Base-by-base conservation (phyloP, 306 rosid species). In the Macrotyloma uniflorum region DNA sequence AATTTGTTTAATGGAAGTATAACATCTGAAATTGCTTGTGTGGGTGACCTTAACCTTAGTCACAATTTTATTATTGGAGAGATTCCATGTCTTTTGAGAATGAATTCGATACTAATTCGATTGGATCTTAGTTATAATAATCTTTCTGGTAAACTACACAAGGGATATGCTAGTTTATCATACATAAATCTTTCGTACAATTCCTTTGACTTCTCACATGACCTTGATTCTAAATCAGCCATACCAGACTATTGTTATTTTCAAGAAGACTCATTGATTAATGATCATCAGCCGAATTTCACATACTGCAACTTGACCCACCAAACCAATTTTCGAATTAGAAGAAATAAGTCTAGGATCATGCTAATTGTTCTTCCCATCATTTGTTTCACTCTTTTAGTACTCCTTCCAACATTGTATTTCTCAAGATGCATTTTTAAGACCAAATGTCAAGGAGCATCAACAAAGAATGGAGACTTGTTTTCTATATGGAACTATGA, bases 401-500 rank as follows among this genome's bases (percentile, higher is more conserved):
- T 6, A 6, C 1, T 57, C 2, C 66, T 59, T 28, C 1, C 20
- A 14, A 26, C 12, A 26, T 28, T 59, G 5, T 59, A 59, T 59
- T 59, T 59, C 20, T 0, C 11, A 28, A 26, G 38, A 28, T 2
- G 40, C 2, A 26, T 5, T n/a, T 0, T 0, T 5, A 14, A 28
- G 9, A 6, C 66, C 38, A 26, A 59, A 59, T 6, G 0, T 59
- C 11, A 59, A 59, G 5, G 5, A 59, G 28, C 0, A 59, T 26
- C 38, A 14, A 15, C 40, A 28, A 59, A 59, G 66, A 26, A 59
- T 2, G 66, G 40, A 59, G 20, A 59, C 40, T 14, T 59, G 11
- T 28, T 59, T 28, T 59, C 66, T 13, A 59, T 28, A 59, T 59
- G 66, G 66, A 59, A 59, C 38, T 59, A 59, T 28, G 66, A 59